Evolutionary conservation across 495 filamentous ascomycete genomes (phyloP).

Genomic region (Polyplosphaeria fusca): DNA sequence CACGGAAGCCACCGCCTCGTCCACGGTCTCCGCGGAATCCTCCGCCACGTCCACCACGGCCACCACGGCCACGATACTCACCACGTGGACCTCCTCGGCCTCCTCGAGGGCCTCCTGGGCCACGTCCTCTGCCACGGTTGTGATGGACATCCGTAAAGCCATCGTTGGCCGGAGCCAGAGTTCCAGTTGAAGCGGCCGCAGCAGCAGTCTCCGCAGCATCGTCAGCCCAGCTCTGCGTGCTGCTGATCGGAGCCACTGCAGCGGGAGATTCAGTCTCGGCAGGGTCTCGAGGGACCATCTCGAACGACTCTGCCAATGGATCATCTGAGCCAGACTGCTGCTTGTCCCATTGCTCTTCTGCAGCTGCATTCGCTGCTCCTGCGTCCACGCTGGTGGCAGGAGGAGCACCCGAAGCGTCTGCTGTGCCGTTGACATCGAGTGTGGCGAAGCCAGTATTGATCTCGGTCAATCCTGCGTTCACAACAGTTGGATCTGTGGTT

Average conservation of each 20-base stretch:
- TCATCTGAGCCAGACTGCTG: conserved; percentile 49
- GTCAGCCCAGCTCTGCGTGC: conserved; percentile 66
- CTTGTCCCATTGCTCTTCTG: conserved; percentile 63
- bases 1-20: conserved; percentile 44
- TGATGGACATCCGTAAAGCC: conserved; percentile 70
- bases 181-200: conserved; percentile 37
- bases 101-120: conserved; percentile 36
- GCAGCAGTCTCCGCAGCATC: conserved; percentile 40
- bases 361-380: conserved; percentile 40
- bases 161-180: conserved; percentile 46
- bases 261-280: conserved; percentile 71
- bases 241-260: conserved; percentile 54
- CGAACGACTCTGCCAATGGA: conserved; percentile 66
- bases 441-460: conserved; percentile 47
- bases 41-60: conserved; percentile 24
- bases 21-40: conserved; percentile 42
- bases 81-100: conserved; percentile 42
- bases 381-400: conserved; percentile 53
- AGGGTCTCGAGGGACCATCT: conserved; percentile 70
- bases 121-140: conserved; percentile 40
- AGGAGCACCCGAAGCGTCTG: conserved; percentile 52
- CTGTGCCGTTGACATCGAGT: conserved; percentile 39
- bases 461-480: conserved; percentile 74
- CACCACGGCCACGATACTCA: conserved; percentile 27
- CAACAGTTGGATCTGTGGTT: conserved; percentile 70